These are phyloP conservation scores for Verticillium tricorpus DNA, from an alignment of 2,329 filamentous ascomycete genomes.

Conservation along the genomic window DNA sequence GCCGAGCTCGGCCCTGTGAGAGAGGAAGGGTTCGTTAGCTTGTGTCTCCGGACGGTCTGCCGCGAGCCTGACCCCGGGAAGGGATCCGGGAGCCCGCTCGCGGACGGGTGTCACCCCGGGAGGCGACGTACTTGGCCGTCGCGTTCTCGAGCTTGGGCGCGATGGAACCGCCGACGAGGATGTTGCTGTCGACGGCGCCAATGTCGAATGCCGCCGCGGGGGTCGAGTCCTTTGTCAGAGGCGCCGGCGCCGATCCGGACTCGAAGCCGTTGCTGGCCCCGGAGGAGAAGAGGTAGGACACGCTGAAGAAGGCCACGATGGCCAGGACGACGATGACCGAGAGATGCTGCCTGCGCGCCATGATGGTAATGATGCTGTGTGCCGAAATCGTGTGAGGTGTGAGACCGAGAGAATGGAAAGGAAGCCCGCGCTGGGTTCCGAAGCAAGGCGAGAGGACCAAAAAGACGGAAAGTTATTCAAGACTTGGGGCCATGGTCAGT, in stretches of 20 bases:
- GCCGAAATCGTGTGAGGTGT: background rate
- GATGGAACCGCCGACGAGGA: slow-evolving; percentile 66
- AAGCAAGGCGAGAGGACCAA: background rate
- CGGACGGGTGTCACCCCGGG: background rate
- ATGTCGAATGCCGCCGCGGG: slow-evolving; percentile 28
- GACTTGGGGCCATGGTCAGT: background rate
- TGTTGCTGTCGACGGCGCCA: slow-evolving; percentile 35
- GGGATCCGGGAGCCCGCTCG: background rate
- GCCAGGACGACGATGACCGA: slow-evolving; percentile 49
- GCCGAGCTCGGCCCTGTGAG: slow-evolving; percentile 55
- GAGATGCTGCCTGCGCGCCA: slow-evolving; percentile 51
- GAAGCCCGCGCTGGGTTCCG: background rate
- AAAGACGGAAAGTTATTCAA: background rate
- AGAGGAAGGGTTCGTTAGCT: background rate
- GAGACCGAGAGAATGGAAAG: background rate
- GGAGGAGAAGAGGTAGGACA: slow-evolving; percentile 57
- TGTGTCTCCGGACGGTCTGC: background rate
- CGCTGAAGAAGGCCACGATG: slow-evolving; percentile 49
- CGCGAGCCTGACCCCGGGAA: background rate
- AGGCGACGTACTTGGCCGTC: slow-evolving; percentile 61
- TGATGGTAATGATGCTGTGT: slow-evolving; percentile 19
- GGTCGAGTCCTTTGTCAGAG: slow-evolving; percentile 14
- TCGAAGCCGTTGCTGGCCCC: slow-evolving; percentile 14
- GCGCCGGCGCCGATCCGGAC: slow-evolving; percentile 1
- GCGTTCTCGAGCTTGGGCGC: slow-evolving; percentile 80